These are phyloP conservation scores for Ambrosia artemisiifolia DNA, from an alignment of 129 eudicot species.

Conservation along the genomic window DNA sequence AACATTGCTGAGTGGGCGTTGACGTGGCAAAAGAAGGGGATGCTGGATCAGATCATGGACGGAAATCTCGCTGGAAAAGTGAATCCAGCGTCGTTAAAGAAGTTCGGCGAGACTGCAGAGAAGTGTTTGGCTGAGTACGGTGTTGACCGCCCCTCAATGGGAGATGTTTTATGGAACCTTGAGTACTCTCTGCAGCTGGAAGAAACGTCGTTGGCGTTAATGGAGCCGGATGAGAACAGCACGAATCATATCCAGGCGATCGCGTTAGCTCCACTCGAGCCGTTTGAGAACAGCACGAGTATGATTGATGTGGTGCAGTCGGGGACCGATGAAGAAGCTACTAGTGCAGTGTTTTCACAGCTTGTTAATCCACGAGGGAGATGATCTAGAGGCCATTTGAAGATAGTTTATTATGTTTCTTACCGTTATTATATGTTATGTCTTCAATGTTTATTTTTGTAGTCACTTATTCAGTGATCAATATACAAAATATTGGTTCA, in stretches of 20 bases:
- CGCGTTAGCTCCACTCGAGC: conserved; percentile 56
- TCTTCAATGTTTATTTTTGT: conserved; percentile 8
- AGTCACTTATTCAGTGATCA: conserved; percentile 15
- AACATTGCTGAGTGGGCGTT: conserved; percentile 89
- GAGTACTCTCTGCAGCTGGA: conserved; percentile 73
- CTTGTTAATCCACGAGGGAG: conserved; percentile 47
- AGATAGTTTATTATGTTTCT: background rate
- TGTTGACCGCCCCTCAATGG: conserved; percentile 72
- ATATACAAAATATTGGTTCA: background rate
- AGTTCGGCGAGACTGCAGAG: conserved; percentile 71
- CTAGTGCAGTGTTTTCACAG: conserved; percentile 47
- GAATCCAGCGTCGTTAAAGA: conserved; percentile 44
- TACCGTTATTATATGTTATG: conserved; percentile 1
- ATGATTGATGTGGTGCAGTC: conserved; percentile 30
- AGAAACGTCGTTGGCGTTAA: conserved; percentile 48
- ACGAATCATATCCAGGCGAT: conserved; percentile 54
- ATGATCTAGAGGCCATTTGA: conserved; percentile 14
- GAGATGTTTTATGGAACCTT: conserved; percentile 77
- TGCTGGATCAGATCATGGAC: conserved; percentile 61
- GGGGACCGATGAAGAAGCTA: conserved; percentile 32
- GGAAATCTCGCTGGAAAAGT: conserved; percentile 40
- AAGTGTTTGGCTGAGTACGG: conserved; percentile 81
- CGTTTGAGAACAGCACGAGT: conserved; percentile 46
- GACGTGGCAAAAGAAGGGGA: conserved; percentile 60
- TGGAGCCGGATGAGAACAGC: conserved; percentile 41